Evolutionary conservation across 2,329 filamentous ascomycete genomes (phyloP).

Genomic region (Geosmithia flava): DNA sequence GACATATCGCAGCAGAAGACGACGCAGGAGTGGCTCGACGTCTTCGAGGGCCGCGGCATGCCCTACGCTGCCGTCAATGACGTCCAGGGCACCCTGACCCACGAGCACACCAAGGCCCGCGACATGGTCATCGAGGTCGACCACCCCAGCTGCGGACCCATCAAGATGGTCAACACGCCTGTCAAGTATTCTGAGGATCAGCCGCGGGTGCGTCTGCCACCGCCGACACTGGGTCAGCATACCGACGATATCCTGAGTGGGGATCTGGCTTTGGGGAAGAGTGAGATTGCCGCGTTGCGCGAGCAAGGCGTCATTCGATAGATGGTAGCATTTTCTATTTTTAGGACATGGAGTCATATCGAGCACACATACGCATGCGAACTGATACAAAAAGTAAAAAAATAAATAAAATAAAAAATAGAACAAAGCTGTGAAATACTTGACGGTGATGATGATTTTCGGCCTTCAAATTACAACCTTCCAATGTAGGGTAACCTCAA

Average conservation of each 20-base stretch:
- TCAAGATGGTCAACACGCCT: constrained; percentile 87
- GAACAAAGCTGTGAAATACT: too few relatives aligned
- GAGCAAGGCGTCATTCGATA: constrained; percentile 53
- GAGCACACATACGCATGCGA: not conserved
- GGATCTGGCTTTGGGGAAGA: constrained; percentile 46
- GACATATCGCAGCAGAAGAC: constrained; percentile 61
- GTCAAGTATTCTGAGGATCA: constrained; percentile 84
- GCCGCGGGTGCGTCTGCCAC: constrained; percentile 63
- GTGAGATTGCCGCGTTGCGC: constrained; percentile 50
- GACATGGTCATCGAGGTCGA: constrained; percentile 85
- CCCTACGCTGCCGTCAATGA: constrained; percentile 92
- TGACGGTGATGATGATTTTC: too few relatives aligned
- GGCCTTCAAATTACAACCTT: too few relatives aligned
- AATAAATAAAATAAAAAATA: not conserved
- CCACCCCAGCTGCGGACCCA: constrained; percentile 69
- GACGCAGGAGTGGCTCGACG: constrained; percentile 75
- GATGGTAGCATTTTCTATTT: not conserved
- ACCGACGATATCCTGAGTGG: constrained; percentile 63
- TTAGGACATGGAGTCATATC: not conserved
- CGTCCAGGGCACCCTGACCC: constrained; percentile 69
- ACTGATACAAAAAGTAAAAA: too few relatives aligned
- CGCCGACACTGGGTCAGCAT: constrained; percentile 79
- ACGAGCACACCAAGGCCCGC: constrained; percentile 73
- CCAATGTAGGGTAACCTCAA: too few relatives aligned
- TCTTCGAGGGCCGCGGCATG: constrained; percentile 85